A percentile compares a stretch with the other conserved stretches of the same genome.
Conservation (phyloP, 331 rosid genomes). For the Rhamnella rubrinervis region DNA sequence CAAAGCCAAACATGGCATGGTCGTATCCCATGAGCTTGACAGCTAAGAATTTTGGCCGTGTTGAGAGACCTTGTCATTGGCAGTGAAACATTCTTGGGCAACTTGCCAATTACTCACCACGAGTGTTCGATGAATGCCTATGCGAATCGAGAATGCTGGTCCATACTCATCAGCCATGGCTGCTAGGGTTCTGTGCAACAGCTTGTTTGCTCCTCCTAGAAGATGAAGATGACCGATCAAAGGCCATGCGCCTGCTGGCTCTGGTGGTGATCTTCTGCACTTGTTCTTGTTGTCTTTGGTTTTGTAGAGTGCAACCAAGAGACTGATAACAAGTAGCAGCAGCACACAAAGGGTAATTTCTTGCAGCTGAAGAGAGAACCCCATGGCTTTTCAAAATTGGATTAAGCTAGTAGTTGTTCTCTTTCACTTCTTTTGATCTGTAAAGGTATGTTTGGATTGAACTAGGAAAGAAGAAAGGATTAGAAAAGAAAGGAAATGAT, state of each 20-base stretch:
- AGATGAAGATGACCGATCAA: conserved; percentile 6
- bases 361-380: background rate
- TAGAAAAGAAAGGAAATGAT: no score
- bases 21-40: conserved; percentile 3
- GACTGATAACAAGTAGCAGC: background rate
- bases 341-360: background rate
- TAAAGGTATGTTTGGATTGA: no score
- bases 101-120: background rate
- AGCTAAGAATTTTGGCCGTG: background rate
- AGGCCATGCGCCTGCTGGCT: background rate
- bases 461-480: no score
- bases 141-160: background rate
- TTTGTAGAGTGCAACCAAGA: background rate
- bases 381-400: no score
- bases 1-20: conserved; percentile 12
- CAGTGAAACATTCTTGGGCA: background rate
- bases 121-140: background rate
- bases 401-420: no score
- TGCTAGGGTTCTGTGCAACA: background rate
- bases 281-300: background rate
- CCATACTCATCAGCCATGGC: background rate
- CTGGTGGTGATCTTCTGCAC: background rate
- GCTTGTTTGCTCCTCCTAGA: background rate
- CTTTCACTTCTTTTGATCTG: no score
- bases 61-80: background rate